Evolutionary conservation across 2,329 filamentous ascomycete species (phyloP), one percentile per base, ranked within the genome.

Genomic region (Talaromyces sp.): DNA sequence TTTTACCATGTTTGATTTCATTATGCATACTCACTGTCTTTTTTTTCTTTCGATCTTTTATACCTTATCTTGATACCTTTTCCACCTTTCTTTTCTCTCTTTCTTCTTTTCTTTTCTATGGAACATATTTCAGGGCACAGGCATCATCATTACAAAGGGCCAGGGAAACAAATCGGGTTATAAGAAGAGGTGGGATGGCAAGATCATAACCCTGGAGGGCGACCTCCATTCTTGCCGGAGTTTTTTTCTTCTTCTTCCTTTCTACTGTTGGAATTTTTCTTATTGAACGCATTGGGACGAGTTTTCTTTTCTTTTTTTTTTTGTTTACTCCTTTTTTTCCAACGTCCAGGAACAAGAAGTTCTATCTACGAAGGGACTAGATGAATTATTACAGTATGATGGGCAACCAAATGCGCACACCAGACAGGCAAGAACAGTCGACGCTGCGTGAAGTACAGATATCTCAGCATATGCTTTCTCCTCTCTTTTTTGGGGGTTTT

Each of bases 11-110:
- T 46, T 21, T 60, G 58, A 53, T 63, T 48, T 39, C 52, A 17
- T 58, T 63, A 61, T 48, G 48, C 45, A 60, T 53, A 48, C 57
- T 21, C 53, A 50, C 50, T 63, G 56, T 61, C 64, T 55, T 53
- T 63, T 59, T 61, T 63, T 58, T 54, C 59, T 58, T 62, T 62
- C 52, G 33, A 33, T 56, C 59, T 52, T 48, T 53, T n/a, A 22
- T 48, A 28, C 25, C 25, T 21, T 31, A 39, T 58, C 50, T 50
- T 25, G 43, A 31, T 48, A 10, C 22, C 9, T 50, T 36, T 50
- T 39, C n/a, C 11, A 9, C 5, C 28, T 19, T 19, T 50, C 31
- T 39, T 36, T 19, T 22, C 15, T 43, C 1, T 9, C 17, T 15
- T 48, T 28, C 19, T 37, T n/a, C 17, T 31, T 56, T 39, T 41